Percentiles rank a stretch among this genome's conserved stretches.
phyloP scores from a whole-genome alignment of 1,284 basidiomycete genomes.

The Ceratobasidium sp. region DNA sequence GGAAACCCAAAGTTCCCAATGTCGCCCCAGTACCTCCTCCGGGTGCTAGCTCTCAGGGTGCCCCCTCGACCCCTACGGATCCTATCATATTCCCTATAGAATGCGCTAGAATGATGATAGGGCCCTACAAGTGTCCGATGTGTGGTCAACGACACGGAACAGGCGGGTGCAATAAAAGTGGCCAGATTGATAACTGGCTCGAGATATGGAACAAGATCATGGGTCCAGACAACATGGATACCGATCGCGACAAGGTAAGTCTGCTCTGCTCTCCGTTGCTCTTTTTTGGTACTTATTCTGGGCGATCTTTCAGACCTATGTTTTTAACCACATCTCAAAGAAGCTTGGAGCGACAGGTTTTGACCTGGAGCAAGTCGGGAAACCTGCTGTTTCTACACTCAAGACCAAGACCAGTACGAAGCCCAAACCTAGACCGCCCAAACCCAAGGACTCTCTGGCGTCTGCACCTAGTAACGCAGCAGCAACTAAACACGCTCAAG shows the following conservation, averaged over 20 bases:
- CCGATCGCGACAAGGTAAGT: constrained; percentile 25
- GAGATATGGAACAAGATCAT: constrained; percentile 3
- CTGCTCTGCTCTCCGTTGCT: neutral
- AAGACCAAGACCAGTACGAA: neutral
- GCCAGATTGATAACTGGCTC: constrained; percentile 4
- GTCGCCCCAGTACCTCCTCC: neutral
- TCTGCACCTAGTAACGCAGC: neutral
- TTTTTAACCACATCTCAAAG: constrained; percentile 28
- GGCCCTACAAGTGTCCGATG: constrained; percentile 3
- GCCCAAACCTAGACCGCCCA: neutral
- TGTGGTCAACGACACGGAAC: constrained; percentile 1
- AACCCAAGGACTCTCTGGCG: neutral
- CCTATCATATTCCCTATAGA: neutral
- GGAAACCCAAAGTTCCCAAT: constrained; percentile 2
- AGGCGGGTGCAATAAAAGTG: constrained; percentile 10
- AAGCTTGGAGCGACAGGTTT: constrained; percentile 10
- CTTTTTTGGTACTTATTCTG: neutral
- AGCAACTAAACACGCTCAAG: neutral
- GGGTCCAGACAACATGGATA: constrained; percentile 18
- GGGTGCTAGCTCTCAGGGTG: neutral
- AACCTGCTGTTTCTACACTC: neutral
- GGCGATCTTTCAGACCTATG: constrained; percentile 14
- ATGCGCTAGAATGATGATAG: neutral
- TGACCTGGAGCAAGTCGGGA: neutral
- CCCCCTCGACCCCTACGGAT: neutral